Percentiles rank a stretch among this genome's conserved stretches.
Evolutionary conservation across 2,329 filamentous ascomycete genomes (phyloP).

Genomic region (Sporothrix inflata): DNA sequence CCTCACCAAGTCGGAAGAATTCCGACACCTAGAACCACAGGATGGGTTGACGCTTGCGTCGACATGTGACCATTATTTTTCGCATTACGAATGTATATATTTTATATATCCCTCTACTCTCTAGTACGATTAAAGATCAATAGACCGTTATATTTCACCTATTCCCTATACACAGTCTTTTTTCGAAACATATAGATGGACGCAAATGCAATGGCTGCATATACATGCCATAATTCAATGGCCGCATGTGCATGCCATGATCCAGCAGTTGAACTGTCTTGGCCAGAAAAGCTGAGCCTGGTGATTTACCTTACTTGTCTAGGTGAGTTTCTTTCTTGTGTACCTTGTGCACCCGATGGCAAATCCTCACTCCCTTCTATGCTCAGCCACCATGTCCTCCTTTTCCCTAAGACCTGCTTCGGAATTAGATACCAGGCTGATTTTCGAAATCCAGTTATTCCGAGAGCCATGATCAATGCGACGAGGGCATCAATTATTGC

Average conservation of each 20-base stretch:
- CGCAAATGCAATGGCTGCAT: not conserved
- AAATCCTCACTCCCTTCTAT: not conserved
- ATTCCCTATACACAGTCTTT: not conserved
- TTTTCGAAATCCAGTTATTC: not conserved
- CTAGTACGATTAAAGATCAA: too few species aligned
- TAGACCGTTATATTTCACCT: too few species aligned
- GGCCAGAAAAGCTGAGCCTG: not conserved
- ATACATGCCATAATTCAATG: not conserved
- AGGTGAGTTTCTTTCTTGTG: not conserved
- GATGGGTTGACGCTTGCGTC: too few species aligned
- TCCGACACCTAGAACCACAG: too few species aligned
- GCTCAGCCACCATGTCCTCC: too few species aligned
- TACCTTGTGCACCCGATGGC: not conserved
- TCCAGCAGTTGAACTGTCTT: not conserved
- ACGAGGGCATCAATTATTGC: not conserved
- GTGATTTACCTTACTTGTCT: not conserved
- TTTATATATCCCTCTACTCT: too few species aligned
- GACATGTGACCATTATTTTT: too few species aligned
- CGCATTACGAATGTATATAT: too few species aligned
- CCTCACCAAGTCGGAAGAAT: too few species aligned
- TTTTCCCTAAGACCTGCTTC: too few species aligned
- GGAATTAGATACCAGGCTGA: too few species aligned
- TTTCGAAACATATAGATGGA: too few species aligned
- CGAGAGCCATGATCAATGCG: not conserved
- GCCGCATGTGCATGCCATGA: not conserved